phyloP scores from a whole-genome alignment of 306 rosid species.

The Dryas drummondii region DNA sequence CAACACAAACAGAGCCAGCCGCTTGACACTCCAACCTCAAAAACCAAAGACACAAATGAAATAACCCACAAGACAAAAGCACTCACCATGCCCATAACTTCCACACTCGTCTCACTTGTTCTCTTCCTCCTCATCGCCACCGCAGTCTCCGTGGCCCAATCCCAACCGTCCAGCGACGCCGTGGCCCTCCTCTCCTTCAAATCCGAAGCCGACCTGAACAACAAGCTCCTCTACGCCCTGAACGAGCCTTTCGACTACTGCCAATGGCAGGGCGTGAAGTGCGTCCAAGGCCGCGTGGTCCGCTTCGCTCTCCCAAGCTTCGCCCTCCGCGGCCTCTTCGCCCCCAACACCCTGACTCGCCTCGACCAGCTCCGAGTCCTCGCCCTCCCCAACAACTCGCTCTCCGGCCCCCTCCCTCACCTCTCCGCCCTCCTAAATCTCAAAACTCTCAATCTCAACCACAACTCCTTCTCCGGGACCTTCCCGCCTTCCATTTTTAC shows the following conservation, averaged over 20 bases:
- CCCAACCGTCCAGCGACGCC: conserved; percentile 52
- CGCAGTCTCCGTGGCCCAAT: conserved; percentile 14
- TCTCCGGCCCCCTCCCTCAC: conserved; percentile 75
- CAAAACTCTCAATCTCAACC: conserved; percentile 59
- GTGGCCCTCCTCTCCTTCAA: conserved; percentile 67
- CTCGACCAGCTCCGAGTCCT: conserved; percentile 86
- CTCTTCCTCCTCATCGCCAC: neutral
- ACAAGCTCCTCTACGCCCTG: conserved; percentile 61
- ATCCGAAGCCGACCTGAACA: conserved; percentile 65
- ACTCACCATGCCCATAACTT: neutral
- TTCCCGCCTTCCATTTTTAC: conserved; percentile 62
- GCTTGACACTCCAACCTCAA: neutral
- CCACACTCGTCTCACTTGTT: neutral
- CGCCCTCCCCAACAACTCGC: conserved; percentile 73
- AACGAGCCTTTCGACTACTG: conserved; percentile 79
- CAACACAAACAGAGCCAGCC: neutral
- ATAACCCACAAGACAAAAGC: neutral
- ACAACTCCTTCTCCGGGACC: conserved; percentile 56
- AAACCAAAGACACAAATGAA: neutral
- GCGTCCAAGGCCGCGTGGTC: conserved; percentile 72
- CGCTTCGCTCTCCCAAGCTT: conserved; percentile 43
- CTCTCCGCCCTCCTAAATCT: conserved; percentile 64
- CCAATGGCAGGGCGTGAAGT: conserved; percentile 85
- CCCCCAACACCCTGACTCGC: conserved; percentile 47
- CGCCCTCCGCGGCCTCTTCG: conserved; percentile 56